A percentile compares a stretch with the other conserved stretches of the same genome.
Conservation (phyloP, 2,329 filamentous ascomycete genomes). For the Xylaria sp. region DNA sequence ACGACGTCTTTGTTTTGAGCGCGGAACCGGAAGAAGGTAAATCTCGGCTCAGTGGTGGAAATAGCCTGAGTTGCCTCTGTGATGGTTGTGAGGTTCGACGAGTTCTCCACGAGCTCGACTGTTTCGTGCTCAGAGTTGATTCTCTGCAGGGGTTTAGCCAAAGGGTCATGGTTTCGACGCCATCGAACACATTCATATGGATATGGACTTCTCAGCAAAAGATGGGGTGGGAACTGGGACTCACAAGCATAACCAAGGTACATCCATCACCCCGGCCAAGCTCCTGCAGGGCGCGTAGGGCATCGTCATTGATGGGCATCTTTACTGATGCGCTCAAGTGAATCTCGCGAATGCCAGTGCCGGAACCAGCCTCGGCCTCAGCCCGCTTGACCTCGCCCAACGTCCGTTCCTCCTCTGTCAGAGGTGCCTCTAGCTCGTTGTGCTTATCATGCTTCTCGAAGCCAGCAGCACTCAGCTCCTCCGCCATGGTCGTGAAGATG, state of each 20-base stretch:
- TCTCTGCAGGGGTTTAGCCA: conserved; percentile 43
- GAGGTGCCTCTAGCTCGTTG: conserved; percentile 56
- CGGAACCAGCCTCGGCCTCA: conserved; percentile 67
- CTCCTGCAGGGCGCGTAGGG: conserved; percentile 57
- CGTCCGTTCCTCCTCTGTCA: conserved; percentile 72
- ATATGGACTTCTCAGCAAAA: neutral
- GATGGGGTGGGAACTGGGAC: conserved; percentile 26
- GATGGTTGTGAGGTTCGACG: conserved; percentile 49
- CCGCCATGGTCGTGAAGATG: conserved; percentile 63
- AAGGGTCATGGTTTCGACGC: neutral
- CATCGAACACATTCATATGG: neutral
- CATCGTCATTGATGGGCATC: conserved; percentile 58
- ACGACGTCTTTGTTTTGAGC: conserved; percentile 51
- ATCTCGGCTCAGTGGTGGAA: conserved; percentile 64
- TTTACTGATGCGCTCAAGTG: conserved; percentile 52
- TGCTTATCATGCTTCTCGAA: conserved; percentile 71
- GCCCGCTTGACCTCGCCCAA: conserved; percentile 68
- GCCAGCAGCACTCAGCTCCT: conserved; percentile 63
- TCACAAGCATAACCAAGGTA: conserved; percentile 60
- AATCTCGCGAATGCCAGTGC: conserved; percentile 56
- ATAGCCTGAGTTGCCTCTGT: conserved; percentile 55
- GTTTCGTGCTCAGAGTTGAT: conserved; percentile 67
- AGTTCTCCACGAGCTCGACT: conserved; percentile 57
- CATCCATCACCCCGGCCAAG: conserved; percentile 48
- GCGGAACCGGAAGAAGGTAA: conserved; percentile 68